Percentiles rank a stretch among this genome's conserved stretches.
These are phyloP conservation scores for Aspergillus felis DNA, from an alignment of 2,329 filamentous ascomycete genomes.

Conservation along the genomic window DNA sequence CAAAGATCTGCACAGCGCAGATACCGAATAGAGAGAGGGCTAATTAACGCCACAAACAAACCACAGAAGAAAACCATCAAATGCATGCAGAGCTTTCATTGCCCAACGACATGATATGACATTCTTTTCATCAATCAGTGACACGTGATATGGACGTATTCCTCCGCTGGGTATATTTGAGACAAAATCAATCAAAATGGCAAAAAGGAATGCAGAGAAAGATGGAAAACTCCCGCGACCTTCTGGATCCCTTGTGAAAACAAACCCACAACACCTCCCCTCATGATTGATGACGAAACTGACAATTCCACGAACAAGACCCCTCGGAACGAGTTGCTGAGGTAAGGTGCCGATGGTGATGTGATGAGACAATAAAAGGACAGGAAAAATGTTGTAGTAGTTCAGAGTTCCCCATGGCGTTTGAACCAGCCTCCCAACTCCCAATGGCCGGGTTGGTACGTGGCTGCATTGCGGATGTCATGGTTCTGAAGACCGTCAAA, in stretches of 20 bases:
- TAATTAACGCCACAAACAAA: too few species aligned
- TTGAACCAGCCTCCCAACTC: conserved; percentile 82
- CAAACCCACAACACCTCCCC: neutral
- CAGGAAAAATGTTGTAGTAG: conserved; percentile 6
- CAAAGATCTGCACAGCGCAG: too few species aligned
- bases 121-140: neutral
- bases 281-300: neutral
- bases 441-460: conserved; percentile 73
- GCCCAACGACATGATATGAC: neutral
- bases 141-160: neutral
- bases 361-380: neutral
- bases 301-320: neutral
- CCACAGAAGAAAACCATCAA: neutral
- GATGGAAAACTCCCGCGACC: neutral
- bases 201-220: neutral
- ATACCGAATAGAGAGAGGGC: too few species aligned
- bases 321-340: neutral
- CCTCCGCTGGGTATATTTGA: neutral
- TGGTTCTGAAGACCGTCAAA: conserved; percentile 66
- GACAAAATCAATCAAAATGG: neutral
- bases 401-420: conserved; percentile 12
- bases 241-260: too few species aligned
- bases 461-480: conserved; percentile 54
- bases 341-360: neutral
- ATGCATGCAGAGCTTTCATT: neutral